Evolutionary conservation across 208 protist species (phyloP), one percentile per base, ranked within the genome.

Genomic region (Acanthamoeba healyi): DNA sequence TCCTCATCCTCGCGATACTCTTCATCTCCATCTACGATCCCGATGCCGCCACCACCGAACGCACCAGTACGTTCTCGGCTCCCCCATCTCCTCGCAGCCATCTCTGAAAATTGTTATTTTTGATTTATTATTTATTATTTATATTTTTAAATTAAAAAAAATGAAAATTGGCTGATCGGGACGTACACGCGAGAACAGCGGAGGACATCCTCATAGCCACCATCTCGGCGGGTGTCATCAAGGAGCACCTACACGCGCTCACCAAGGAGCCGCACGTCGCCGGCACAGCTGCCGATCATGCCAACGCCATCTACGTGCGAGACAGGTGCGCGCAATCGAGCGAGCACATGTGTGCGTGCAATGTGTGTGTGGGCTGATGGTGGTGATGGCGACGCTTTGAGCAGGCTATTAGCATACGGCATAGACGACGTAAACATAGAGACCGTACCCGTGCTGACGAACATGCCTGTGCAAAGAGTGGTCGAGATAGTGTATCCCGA

Each of bases 401-500:
- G 38, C 54, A 91, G 84, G 38, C 22, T 91, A 7, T 32, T 72
- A 44, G 46, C 22, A 32, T 63, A 63, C 49, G 84, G 84, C 22
- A 42, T 91, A 91, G 6, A 26, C 22, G 24, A 82, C 65, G 89
- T 82, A 22, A 0, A 81, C 46, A 82, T 93, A 9, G 89, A 93
- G 42, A 81, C 65, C 2, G 67, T 93, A 7, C 89, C 89, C 29
- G 89, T 93, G 36, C 42, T 93, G 61, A 56, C 51, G 14, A 93
- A 93, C 44, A 56, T 77, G 70, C 89, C 89, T 49, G 32, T 82
- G 38, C 24, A 61, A 19, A 12, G 89, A n/a, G 29, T 93, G 61
- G 89, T 93, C 65, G 58, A 74, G 49, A 82, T 93, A 67, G 89
- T 93, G 46, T 84, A 56, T 81, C 89, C 89, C 36, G 89, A 77